Base-by-base conservation (phyloP, 2,329 filamentous ascomycete genomes). In the Aspergillus carbonarius region DNA sequence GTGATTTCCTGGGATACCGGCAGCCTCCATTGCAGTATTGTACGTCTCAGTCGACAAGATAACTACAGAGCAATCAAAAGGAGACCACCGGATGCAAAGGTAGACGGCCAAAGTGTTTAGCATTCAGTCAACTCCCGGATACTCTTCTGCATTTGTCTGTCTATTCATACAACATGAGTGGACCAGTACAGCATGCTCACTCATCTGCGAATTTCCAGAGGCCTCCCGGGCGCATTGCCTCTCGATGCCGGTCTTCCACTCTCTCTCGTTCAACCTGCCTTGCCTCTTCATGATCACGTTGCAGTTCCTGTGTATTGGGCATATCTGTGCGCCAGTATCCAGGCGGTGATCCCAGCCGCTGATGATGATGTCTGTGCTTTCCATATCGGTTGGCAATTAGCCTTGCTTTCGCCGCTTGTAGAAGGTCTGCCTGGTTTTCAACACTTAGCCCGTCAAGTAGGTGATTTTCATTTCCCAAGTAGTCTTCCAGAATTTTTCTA, bases 281-380 rank as follows among this genome's bases (percentile, higher is more conserved):
- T 0, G 89, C 89, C 69, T 87, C 86, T 60, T 83, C 81, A 58
- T 84, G 84, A 67, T 93, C 86, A 54, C 81, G 78, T 65, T 85
- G 79, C 27, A 88, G 76, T 74, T 97, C 91, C 72, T 98, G 95
- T 1, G 95, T 97, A 25, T 80, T 86, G 1, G 93, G 93, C 72
- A 99, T 96, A 66, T 96, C 93, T 1, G 89, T 84, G 55, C 91
- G 83, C 95, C 95, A 99, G 72, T 91, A 98, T 0, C 92, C 93
- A 1, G 92, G 91, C 12, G 95, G 93, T 9, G 89, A 91, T 46
- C 79, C 81, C 62, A 85, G 82, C 52, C 92, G 84, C 60, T 88
- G 84, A 73, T 89, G 92, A 27, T 86, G 82, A 66, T 93, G 85
- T 57, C 89, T 83, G 74, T 97, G 93, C 70, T 83, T 91, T 5